Percentiles rank a stretch among this genome's conserved stretches.
These are phyloP conservation scores for Fusarium cicatricum DNA, from an alignment of 2,329 filamentous ascomycete species.

Conservation along the genomic window DNA sequence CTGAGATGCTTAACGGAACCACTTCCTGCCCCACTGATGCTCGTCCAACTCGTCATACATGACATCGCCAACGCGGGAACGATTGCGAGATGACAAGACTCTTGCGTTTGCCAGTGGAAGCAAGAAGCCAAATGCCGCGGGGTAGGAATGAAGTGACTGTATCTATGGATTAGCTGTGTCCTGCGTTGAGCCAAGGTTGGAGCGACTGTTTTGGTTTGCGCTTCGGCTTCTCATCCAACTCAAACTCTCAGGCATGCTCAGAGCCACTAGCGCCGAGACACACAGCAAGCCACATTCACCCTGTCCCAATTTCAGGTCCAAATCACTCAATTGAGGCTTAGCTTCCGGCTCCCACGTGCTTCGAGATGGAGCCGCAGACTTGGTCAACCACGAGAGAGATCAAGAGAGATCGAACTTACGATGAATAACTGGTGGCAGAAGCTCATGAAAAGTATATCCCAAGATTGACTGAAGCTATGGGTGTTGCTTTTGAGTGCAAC, in stretches of 20 bases:
- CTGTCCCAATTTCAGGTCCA: slow-evolving; percentile 12
- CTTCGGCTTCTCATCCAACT: slow-evolving; percentile 4
- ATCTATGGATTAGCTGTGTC: neutral
- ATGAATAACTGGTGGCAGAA: no score
- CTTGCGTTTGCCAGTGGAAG: neutral
- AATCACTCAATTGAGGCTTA: slow-evolving; percentile 10
- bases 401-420: no score
- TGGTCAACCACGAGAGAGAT: no score
- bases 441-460: no score
- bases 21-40: slow-evolving; percentile 30
- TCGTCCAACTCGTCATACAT: slow-evolving; percentile 34
- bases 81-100: neutral
- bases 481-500: no score
- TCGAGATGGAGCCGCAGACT: neutral
- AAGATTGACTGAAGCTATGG: no score
- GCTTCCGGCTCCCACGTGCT: slow-evolving; percentile 17
- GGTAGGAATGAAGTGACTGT: neutral
- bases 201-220: neutral
- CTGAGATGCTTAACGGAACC: slow-evolving; percentile 23
- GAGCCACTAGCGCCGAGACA: slow-evolving; percentile 13
- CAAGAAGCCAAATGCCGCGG: neutral
- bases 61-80: slow-evolving; percentile 12
- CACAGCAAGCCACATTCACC: slow-evolving; percentile 16
- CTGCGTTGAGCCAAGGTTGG: neutral
- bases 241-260: slow-evolving; percentile 8